A percentile compares a stretch with the other conserved stretches of the same genome.
phyloP scores from a whole-genome alignment of 768 basidiomycete species.

The Sutorius australiensis region DNA sequence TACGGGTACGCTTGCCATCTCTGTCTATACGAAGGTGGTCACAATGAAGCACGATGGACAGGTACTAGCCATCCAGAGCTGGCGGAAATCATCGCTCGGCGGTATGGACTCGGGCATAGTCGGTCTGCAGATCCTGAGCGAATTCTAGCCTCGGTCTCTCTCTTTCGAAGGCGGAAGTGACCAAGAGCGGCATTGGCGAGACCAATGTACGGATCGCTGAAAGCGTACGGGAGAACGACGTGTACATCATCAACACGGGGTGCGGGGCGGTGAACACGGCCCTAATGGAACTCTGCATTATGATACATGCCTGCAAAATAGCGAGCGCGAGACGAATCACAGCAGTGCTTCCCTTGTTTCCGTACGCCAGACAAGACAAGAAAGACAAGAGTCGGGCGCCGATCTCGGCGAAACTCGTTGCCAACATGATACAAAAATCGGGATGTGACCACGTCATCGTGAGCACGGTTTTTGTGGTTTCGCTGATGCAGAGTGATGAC shows the following conservation, averaged over 20 bases:
- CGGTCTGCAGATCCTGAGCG: constrained; percentile 23
- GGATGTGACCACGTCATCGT: constrained; percentile 97
- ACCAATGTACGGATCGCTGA: constrained; percentile 88
- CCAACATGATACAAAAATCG: constrained; percentile 92
- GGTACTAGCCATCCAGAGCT: constrained; percentile 95
- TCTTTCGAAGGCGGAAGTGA: constrained; percentile 83
- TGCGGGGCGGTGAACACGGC: constrained; percentile 85
- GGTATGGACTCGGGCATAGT: constrained; percentile 45
- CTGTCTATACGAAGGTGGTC: background rate
- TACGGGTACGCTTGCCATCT: constrained; percentile 40
- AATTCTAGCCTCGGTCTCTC: constrained; percentile 77
- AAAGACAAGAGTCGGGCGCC: constrained; percentile 99
- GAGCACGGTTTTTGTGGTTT: constrained; percentile 32
- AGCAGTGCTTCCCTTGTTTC: constrained; percentile 96
- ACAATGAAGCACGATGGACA: constrained; percentile 28
- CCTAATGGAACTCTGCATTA: constrained; percentile 97
- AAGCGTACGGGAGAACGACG: constrained; percentile 96
- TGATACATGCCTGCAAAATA: constrained; percentile 99
- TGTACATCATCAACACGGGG: constrained; percentile 96
- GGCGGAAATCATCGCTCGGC: constrained; percentile 88
- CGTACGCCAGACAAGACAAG: constrained; percentile 97
- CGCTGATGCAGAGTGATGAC: constrained; percentile 2
- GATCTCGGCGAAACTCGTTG: constrained; percentile 96
- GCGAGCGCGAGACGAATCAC: constrained; percentile 98
- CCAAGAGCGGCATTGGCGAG: constrained; percentile 87